Conservation (phyloP, 1,284 basidiomycete genomes). For the Cutaneotrichosporon sp. region DNA sequence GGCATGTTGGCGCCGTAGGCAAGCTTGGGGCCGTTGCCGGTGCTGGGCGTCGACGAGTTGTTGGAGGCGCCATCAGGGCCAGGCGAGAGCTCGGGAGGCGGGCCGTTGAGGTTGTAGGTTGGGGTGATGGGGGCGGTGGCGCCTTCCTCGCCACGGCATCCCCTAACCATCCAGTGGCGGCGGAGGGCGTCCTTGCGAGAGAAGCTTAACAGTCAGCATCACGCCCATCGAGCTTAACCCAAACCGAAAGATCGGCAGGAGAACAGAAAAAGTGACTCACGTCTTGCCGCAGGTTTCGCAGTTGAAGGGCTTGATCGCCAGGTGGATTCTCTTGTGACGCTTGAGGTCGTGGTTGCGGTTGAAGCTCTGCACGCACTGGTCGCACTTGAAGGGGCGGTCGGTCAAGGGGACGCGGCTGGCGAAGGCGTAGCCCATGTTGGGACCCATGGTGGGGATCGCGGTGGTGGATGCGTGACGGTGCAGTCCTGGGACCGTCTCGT, state of each 20-base stretch:
- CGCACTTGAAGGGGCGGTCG: slow-evolving; percentile 55
- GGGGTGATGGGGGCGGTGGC: slow-evolving; percentile 48
- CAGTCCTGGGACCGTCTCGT: slow-evolving; percentile 27
- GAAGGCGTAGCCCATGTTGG: slow-evolving; percentile 36
- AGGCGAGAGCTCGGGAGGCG: slow-evolving; percentile 43
- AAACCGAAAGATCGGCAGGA: neutral
- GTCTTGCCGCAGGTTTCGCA: slow-evolving; percentile 55
- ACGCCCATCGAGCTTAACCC: neutral
- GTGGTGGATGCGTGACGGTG: slow-evolving; percentile 37
- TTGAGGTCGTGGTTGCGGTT: slow-evolving; percentile 57
- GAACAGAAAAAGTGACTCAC: slow-evolving; percentile 24
- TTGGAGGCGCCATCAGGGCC: slow-evolving; percentile 4
- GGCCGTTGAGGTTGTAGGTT: slow-evolving; percentile 39
- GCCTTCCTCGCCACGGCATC: slow-evolving; percentile 52
- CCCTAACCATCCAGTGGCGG: slow-evolving; percentile 56
- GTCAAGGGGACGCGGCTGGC: slow-evolving; percentile 40
- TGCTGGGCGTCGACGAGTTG: slow-evolving; percentile 4
- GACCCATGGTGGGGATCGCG: slow-evolving; percentile 25
- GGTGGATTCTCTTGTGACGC: slow-evolving; percentile 55
- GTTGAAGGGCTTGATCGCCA: slow-evolving; percentile 55
- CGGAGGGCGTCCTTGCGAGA: slow-evolving; percentile 56
- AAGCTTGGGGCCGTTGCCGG: neutral
- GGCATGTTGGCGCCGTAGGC: slow-evolving; percentile 19
- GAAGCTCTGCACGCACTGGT: slow-evolving; percentile 54
- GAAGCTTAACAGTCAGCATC: slow-evolving; percentile 36